Evolutionary conservation across 2,329 filamentous ascomycete genomes (phyloP), one percentile per base, ranked within the genome.

Genomic region (Waltergamsia citrina): DNA sequence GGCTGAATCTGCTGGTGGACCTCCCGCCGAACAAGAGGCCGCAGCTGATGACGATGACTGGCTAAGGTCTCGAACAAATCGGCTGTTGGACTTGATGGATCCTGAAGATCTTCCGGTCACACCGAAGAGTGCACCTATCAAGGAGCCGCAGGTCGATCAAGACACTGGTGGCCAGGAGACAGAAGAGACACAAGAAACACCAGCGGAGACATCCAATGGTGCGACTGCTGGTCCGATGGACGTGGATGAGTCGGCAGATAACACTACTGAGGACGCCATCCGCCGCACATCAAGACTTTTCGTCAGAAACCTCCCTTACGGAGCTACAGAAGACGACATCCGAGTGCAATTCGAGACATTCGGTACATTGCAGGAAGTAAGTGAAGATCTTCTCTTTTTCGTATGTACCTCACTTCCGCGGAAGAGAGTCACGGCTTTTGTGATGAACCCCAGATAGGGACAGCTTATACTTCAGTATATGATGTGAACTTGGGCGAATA

Each of bases 391-490:
- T 31, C 35, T 33, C 19, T 26, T 16, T 18, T 25, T 33, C 12
- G 6, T 24, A 8, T 32, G 18, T 8, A 9, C 27, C 20, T 17
- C 18, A 35, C 28, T 29, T 24, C 8, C 35, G 22, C 25, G 15
- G 10, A 14, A 14, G 19, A 21, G 19, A 21, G 19, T 23, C 21
- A 20, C 35, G 35, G 43, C 43, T 69, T 67, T 64, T 60, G 74
- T 90, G 92, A 96, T 96, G 90, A 96, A 85, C 67, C 76, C 84
- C 83, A 83, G 92, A 96, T 96, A 96, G 92, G 92, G 92, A 96
- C 92, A 96, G 78, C 90, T 87, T 84, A 95, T 90, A 83, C 83
- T 69, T 50, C 57, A 65, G 85, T 84, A 86, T 69, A 69, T 96
- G 88, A 93, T 88, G 84, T 77, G 69, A 86, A 71, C 61, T 77